These are phyloP conservation scores for Rubia balearica DNA, from an alignment of 305 asterid genomes.

Conservation along the genomic window DNA sequence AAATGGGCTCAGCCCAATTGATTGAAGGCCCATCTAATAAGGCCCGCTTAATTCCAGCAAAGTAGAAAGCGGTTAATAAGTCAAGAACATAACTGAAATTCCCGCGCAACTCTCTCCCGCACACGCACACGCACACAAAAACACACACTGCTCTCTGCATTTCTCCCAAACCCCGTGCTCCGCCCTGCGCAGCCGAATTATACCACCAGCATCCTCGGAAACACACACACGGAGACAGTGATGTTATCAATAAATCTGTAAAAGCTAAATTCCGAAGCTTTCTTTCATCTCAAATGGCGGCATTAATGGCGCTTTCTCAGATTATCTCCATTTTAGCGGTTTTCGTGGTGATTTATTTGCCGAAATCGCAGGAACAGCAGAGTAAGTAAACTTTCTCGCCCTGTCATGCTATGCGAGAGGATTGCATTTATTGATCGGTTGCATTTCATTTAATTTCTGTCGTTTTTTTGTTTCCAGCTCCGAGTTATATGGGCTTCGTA, in stretches of 20 bases:
- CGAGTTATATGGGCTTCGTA: slow-evolving; percentile 37
- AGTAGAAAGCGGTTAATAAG: not conserved
- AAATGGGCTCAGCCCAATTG: not conserved
- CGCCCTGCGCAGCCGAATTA: not conserved
- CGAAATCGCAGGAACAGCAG: slow-evolving; percentile 32
- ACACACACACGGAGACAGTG: not conserved
- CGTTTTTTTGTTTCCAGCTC: slow-evolving; percentile 30
- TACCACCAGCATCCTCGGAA: not conserved
- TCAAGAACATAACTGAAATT: slow-evolving; percentile 38
- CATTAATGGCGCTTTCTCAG: slow-evolving; percentile 31
- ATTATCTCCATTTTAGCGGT: slow-evolving; percentile 22
- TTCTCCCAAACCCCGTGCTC: slow-evolving; percentile 7
- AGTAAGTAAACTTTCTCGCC: slow-evolving; percentile 23
- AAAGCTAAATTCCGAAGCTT: slow-evolving; percentile 10
- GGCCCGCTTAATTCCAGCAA: not conserved
- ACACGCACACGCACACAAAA: not conserved
- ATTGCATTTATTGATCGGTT: slow-evolving; percentile 6
- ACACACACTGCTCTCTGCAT: slow-evolving; percentile 10
- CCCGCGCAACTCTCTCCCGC: slow-evolving; percentile 52
- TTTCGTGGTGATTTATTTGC: slow-evolving; percentile 22
- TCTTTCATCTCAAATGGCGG: slow-evolving; percentile 7
- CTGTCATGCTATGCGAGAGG: not conserved
- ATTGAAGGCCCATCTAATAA: not conserved
- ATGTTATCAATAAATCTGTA: slow-evolving; percentile 9
- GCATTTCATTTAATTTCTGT: not conserved